phyloP scores from a whole-genome alignment of 495 filamentous ascomycete genomes.

The Aspergillus heteromorphus region DNA sequence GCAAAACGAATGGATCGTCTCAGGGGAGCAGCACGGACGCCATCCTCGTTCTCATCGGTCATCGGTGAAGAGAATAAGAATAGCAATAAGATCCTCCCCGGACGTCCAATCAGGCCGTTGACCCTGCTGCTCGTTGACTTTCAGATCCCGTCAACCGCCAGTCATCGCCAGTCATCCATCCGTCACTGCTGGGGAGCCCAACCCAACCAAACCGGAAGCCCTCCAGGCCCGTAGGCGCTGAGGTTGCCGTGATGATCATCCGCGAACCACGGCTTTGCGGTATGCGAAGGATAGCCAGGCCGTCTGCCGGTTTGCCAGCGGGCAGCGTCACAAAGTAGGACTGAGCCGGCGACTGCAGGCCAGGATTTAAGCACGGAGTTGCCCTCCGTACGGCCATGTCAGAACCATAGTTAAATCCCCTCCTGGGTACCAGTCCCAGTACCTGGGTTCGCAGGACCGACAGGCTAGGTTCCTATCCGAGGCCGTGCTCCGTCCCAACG shows the following conservation, averaged over 20 bases:
- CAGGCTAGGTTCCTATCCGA: background rate
- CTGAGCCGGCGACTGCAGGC: background rate
- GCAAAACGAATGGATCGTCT: background rate
- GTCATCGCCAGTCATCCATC: background rate
- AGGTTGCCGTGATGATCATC: conserved; percentile 5
- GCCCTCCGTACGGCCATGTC: background rate
- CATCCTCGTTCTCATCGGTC: conserved; percentile 2
- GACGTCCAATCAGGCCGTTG: conserved; percentile 3
- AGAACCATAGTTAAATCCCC: background rate
- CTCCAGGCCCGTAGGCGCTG: background rate
- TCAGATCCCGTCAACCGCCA: conserved; percentile 2
- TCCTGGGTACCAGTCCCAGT: background rate
- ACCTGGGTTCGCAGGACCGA: too few species aligned
- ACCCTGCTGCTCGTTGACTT: conserved; percentile 1
- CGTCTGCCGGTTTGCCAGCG: background rate
- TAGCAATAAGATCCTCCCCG: background rate
- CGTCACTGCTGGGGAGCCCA: background rate
- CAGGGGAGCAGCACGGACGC: background rate
- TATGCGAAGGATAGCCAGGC: background rate
- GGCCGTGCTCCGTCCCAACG: background rate
- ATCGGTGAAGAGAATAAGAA: conserved; percentile 14
- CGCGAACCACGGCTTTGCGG: background rate
- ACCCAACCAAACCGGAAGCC: background rate
- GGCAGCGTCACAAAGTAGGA: too few species aligned
- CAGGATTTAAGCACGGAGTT: background rate